Conservation (phyloP, 1,139 yeast species). For the Magnusiomyces sp. region DNA sequence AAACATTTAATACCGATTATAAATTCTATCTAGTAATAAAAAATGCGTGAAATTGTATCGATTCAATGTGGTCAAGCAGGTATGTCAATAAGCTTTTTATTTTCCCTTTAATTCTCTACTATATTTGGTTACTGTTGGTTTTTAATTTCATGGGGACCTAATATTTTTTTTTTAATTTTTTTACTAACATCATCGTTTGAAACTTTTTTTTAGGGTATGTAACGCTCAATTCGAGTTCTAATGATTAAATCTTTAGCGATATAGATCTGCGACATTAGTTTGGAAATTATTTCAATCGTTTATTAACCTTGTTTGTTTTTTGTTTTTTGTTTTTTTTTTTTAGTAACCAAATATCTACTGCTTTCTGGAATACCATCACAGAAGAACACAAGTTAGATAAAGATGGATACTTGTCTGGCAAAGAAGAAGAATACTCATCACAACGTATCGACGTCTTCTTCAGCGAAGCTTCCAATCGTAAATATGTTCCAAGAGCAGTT, state of each 20-base stretch:
- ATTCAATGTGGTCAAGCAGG: slow-evolving; percentile 41
- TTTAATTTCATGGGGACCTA: neutral
- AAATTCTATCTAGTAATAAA: no score
- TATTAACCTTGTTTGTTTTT: no score
- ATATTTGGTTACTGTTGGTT: neutral
- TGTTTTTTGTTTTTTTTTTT: neutral
- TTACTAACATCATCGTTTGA: no score
- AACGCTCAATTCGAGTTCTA: no score
- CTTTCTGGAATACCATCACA: slow-evolving; percentile 63
- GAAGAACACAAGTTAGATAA: slow-evolving; percentile 57
- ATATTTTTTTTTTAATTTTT: no score
- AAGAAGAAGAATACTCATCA: neutral
- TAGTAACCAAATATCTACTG: slow-evolving; percentile 62
- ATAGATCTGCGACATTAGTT: no score
- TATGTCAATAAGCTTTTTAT: slow-evolving; percentile 17
- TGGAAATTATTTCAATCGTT: no score
- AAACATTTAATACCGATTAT: no score
- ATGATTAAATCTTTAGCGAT: no score
- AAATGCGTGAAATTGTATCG: slow-evolving; percentile 38
- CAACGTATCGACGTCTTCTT: slow-evolving; percentile 25
- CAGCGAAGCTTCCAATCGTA: slow-evolving; percentile 32
- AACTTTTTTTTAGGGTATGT: no score
- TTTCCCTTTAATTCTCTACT: neutral
- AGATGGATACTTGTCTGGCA: slow-evolving; percentile 36
- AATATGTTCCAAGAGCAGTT: slow-evolving; percentile 41